phyloP scores from a whole-genome alignment of 2,329 filamentous ascomycete genomes.

The Chaetomiaceae sp. region DNA sequence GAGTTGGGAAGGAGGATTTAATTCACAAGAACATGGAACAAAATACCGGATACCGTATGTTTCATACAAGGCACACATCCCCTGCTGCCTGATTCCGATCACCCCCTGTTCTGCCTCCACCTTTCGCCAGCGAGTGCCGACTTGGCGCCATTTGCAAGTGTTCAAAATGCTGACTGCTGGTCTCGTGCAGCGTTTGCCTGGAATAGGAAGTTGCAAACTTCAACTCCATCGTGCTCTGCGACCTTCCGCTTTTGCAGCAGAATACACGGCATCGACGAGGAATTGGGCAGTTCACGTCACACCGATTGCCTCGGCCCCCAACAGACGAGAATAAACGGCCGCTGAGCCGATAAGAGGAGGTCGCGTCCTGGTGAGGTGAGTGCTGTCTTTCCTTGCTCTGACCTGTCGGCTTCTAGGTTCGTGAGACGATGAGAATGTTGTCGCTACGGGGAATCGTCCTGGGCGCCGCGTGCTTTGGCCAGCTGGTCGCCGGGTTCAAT shows the following conservation, averaged over 20 bases:
- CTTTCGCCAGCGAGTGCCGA: not conserved
- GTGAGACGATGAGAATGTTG: constrained; percentile 1
- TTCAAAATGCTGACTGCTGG: not conserved
- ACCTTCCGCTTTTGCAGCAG: constrained; percentile 10
- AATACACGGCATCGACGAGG: not conserved
- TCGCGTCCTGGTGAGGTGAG: not conserved
- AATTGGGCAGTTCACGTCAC: not conserved
- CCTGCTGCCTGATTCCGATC: too few species aligned
- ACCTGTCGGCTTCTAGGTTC: not conserved
- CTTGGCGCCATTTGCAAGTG: not conserved
- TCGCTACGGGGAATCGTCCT: constrained; percentile 3
- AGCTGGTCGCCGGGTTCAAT: constrained; percentile 9
- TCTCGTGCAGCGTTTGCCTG: not conserved
- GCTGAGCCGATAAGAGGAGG: too few species aligned
- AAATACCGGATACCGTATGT: too few species aligned
- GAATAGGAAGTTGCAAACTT: constrained; percentile 4
- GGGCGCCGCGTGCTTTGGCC: constrained; percentile 4
- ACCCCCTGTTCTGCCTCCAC: too few species aligned
- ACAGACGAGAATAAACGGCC: too few species aligned
- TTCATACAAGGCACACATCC: too few species aligned
- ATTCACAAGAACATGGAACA: too few species aligned
- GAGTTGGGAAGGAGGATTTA: too few species aligned
- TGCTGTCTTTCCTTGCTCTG: not conserved
- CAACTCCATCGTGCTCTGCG: not conserved
- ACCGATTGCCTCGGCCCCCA: too few species aligned